Conservation (phyloP, 164 flowering plant genomes). For the Berberis thunbergii region DNA sequence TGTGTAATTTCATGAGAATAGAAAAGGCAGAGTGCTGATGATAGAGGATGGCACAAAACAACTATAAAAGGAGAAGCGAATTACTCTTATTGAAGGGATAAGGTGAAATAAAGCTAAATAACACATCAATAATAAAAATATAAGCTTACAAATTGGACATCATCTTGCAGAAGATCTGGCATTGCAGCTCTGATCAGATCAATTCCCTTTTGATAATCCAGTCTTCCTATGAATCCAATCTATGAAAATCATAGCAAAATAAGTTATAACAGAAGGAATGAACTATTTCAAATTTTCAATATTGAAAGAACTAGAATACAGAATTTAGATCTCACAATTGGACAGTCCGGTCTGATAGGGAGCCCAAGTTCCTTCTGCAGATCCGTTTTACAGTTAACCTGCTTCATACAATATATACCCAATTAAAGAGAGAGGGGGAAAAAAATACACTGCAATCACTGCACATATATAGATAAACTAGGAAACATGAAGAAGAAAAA, state of each 20-base stretch:
- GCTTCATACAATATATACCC: conserved; percentile 9
- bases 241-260: conserved; percentile 17
- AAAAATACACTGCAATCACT: too few species aligned
- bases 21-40: too few species aligned
- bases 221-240: conserved; percentile 96
- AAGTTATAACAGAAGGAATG: neutral
- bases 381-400: conserved; percentile 78
- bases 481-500: neutral
- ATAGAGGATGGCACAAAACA: too few species aligned
- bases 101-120: too few species aligned
- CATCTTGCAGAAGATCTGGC: too few species aligned
- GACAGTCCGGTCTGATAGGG: conserved; percentile 68
- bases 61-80: too few species aligned
- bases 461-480: too few species aligned
- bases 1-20: too few species aligned
- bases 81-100: too few species aligned
- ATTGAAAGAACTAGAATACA: neutral
- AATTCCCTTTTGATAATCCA: conserved; percentile 25
- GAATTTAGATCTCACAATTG: conserved; percentile 48
- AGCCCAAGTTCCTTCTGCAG: conserved; percentile 84
- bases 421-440: neutral
- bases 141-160: too few species aligned
- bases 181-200: too few species aligned
- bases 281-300: neutral
- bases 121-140: neutral